Percentiles rank a stretch among this genome's conserved stretches.
Evolutionary conservation across 2,329 filamentous ascomycete genomes (phyloP).

Genomic region (Escovopsis weberi): DNA sequence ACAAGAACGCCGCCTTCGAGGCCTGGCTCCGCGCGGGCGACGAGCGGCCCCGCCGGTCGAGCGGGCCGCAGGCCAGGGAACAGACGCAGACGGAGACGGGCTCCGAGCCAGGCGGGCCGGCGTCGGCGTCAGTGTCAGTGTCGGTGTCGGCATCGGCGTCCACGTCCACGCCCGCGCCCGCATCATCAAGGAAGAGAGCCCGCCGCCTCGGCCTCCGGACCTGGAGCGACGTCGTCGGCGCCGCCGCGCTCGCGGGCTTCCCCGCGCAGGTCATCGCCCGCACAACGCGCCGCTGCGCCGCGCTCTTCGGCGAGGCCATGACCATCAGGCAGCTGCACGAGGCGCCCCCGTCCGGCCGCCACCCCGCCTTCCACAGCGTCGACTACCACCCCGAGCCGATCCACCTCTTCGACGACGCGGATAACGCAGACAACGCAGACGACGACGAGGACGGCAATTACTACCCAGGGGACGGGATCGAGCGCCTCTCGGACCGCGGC

Average conservation of each 20-base stretch:
- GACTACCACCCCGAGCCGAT: constrained; percentile 18
- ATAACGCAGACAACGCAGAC: constrained; percentile 9
- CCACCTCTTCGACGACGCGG: constrained; percentile 7
- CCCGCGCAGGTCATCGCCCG: constrained; percentile 48
- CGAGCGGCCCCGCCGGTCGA: constrained; percentile 4
- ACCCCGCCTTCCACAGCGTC: constrained; percentile 11
- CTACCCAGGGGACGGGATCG: constrained; percentile 14
- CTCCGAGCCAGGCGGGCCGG: no score
- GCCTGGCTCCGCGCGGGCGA: constrained; percentile 20
- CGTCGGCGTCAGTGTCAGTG: no score
- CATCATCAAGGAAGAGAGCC: no score
- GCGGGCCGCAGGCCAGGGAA: no score
- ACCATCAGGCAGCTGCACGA: constrained; percentile 41
- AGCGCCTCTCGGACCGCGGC: no score
- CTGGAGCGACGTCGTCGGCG: constrained; percentile 74
- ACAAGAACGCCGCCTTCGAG: constrained; percentile 19
- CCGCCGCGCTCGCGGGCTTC: constrained; percentile 64
- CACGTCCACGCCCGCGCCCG: no score
- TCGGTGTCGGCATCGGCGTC: no score
- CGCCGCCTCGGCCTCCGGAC: constrained; percentile 40
- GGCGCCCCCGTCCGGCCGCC: constrained; percentile 10
- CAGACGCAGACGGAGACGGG: no score
- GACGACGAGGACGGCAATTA: no score
- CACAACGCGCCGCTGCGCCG: constrained; percentile 57
- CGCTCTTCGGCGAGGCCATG: constrained; percentile 63